Evolutionary conservation across 2,329 filamentous ascomycete genomes (phyloP), one percentile per base, ranked within the genome.

Genomic region (Dothistroma pini): DNA sequence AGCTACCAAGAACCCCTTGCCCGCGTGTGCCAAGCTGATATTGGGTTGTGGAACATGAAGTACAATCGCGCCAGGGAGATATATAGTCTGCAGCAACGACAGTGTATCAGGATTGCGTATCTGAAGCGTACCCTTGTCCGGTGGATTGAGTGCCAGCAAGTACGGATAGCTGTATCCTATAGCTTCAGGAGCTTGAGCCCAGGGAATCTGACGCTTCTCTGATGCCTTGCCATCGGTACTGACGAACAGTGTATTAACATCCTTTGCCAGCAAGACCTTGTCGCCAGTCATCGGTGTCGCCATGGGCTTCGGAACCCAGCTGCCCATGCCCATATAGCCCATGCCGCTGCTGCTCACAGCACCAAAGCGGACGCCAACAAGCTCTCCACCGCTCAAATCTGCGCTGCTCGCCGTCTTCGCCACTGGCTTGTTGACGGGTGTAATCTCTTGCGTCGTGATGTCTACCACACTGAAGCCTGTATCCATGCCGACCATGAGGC

Each of bases 151-250:
- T 10, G 92, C 90, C 54, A 99, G 80, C 58, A 99, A 87, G 73
- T 97, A 99, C 0, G 95, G 95, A 74, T 99, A 99, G 22, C 93
- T 97, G 75, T 97, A 99, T 22, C 93, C 95, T 61, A 99, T 88
- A 59, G 89, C 89, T 70, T 97, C 93, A 1, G 95, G 96, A 1
- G 93, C 91, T 35, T 85, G 81, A 48, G 87, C 85, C 95, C 95
- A 99, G 1, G 92, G 92, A n/a, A 99, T 87, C 73, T 97, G 93
- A 58, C 89, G 83, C 75, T 90, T 91, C 50, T 93, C 89, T 35
- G 96, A 74, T 0, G 92, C 84, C 67, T 91, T 93, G 4, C 93
- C 95, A 32, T 91, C 83, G 11, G 89, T 85, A 60, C 95, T 89
- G 66, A 96, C 89, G 74, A 99, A 99, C 56, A 97, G 79, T 1